phyloP scores from a whole-genome alignment of 345 rosid genomes.

The Pistacia integerrima region DNA sequence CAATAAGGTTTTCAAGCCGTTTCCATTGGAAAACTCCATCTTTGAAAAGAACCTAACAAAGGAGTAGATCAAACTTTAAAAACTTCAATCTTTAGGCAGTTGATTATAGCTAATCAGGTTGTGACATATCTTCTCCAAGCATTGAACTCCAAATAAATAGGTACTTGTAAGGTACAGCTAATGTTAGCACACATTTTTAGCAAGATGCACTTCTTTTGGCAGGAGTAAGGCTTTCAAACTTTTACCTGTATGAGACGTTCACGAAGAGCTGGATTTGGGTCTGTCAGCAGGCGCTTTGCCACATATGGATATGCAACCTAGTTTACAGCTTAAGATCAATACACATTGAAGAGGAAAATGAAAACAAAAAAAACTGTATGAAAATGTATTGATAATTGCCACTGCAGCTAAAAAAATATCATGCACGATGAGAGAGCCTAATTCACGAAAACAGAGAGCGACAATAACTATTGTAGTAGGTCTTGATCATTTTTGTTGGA shows the following conservation, averaged over 20 bases:
- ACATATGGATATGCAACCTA: slow-evolving; percentile 99
- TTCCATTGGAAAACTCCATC: slow-evolving; percentile 93
- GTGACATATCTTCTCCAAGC: not conserved
- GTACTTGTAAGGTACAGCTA: not conserved
- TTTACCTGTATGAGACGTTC: slow-evolving; percentile 92
- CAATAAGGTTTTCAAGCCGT: slow-evolving; percentile 86
- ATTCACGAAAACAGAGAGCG: not conserved
- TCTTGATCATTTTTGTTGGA: not conserved
- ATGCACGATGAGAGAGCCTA: not conserved
- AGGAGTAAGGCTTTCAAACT: slow-evolving; percentile 17
- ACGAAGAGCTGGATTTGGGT: slow-evolving; percentile 96
- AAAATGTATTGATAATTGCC: not conserved
- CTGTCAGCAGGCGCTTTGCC: slow-evolving; percentile 94
- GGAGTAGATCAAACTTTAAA: not conserved
- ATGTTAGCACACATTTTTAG: not conserved
- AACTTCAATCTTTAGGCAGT: slow-evolving; percentile 12
- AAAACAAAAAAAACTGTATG: not conserved
- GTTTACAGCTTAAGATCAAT: slow-evolving; percentile 22
- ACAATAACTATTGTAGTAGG: not conserved
- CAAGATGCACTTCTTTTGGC: not conserved
- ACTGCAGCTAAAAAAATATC: not conserved
- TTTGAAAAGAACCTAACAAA: slow-evolving; percentile 74
- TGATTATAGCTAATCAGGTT: not conserved
- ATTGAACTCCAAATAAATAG: not conserved
- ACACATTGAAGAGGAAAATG: not conserved